Evolutionary conservation across 169 alveolate species (phyloP).

Genomic region (Cytauxzoon felis): DNA sequence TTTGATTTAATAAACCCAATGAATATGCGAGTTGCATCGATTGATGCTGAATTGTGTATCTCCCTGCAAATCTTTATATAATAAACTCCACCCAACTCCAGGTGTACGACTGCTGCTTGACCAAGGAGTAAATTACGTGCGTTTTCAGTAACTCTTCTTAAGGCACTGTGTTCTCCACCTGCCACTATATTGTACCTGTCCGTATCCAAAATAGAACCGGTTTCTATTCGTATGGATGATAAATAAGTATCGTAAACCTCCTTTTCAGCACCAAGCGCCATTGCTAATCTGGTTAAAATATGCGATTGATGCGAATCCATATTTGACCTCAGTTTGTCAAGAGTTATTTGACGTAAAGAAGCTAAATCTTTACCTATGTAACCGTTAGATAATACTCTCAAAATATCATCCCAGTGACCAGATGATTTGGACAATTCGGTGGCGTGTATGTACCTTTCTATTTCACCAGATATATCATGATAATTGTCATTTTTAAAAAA

Average conservation of each 20-base stretch:
- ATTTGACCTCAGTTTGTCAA: conserved; percentile 20
- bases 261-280: conserved; percentile 24
- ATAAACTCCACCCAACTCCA: conserved; percentile 38
- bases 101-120: conserved; percentile 38
- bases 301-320: conserved; percentile 13
- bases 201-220: not conserved
- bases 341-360: conserved; percentile 13
- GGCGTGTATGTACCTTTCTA: conserved; percentile 15
- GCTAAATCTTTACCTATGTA: conserved; percentile 42
- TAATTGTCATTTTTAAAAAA: conserved; percentile 3
- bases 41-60: conserved; percentile 39
- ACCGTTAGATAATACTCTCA: conserved; percentile 30
- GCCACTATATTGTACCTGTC: not conserved
- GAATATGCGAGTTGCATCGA: conserved; percentile 17
- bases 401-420: conserved; percentile 56
- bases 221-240: conserved; percentile 3
- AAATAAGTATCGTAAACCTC: conserved; percentile 48
- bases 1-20: conserved; percentile 11
- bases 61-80: conserved; percentile 50
- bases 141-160: conserved; percentile 16
- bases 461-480: no score
- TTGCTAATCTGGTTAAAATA: conserved; percentile 43
- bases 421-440: conserved; percentile 25
- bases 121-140: conserved; percentile 20
- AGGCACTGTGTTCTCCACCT: not conserved